Evolutionary conservation across 2,329 filamentous ascomycete species (phyloP).

Genomic region (Pseudocercospora crystallina): DNA sequence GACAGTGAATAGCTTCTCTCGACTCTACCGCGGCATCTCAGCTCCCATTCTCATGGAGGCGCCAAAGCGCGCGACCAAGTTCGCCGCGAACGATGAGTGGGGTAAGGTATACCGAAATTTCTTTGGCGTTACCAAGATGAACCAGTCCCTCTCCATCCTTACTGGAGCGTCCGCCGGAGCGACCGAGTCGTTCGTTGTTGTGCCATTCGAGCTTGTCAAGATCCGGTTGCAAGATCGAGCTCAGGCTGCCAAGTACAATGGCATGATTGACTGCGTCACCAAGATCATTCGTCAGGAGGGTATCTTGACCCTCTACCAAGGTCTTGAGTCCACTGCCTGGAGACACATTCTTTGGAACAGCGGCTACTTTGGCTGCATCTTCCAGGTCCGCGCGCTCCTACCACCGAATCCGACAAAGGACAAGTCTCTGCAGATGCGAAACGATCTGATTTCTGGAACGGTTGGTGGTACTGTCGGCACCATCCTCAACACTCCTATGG

Average conservation of each 20-base stretch:
- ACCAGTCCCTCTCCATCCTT: conserved; percentile 83
- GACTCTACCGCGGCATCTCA: conserved; percentile 91
- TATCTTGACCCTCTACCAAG: conserved; percentile 87
- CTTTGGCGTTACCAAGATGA: conserved; percentile 86
- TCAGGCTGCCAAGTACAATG: conserved; percentile 81
- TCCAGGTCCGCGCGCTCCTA: conserved; percentile 85
- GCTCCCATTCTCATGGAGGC: conserved; percentile 98
- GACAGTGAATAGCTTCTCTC: conserved; percentile 63
- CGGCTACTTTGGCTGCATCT: conserved; percentile 97
- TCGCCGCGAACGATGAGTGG: conserved; percentile 98
- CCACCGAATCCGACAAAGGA: conserved; percentile 68
- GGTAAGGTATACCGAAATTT: conserved; percentile 86
- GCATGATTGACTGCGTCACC: conserved; percentile 74
- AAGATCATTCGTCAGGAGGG: conserved; percentile 87
- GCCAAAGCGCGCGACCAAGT: conserved; percentile 93
- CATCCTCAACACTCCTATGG: conserved; percentile 90
- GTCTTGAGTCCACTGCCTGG: conserved; percentile 95
- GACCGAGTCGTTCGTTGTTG: conserved; percentile 93
- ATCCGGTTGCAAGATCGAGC: conserved; percentile 96
- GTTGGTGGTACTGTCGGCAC: conserved; percentile 90
- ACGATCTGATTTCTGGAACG: conserved; percentile 83
- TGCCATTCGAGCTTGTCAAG: conserved; percentile 98
- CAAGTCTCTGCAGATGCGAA: conserved; percentile 78
- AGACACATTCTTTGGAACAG: conserved; percentile 92
- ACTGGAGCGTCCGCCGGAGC: conserved; percentile 94